These are phyloP conservation scores for Kentomonas sorsogonicus DNA, from an alignment of 208 protist species.

Conservation along the genomic window DNA sequence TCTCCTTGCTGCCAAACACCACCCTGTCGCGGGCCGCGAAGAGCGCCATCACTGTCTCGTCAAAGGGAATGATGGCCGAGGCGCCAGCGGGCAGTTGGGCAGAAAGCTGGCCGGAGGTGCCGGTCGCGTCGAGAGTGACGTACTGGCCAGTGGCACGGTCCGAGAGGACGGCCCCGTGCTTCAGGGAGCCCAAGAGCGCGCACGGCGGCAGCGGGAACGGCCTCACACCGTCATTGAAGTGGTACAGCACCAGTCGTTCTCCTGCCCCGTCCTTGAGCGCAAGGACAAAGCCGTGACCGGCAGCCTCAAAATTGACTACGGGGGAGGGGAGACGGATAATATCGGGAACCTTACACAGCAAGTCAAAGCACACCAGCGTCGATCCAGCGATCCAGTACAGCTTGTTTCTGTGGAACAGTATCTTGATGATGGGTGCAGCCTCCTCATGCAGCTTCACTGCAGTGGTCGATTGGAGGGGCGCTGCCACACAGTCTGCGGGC, in stretches of 20 bases:
- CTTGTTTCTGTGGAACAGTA: constrained; percentile 59
- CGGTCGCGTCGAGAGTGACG: too few species aligned
- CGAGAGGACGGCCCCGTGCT: constrained; percentile 26
- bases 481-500: constrained; percentile 19
- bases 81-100: too few species aligned
- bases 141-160: too few species aligned
- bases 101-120: too few species aligned
- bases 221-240: constrained; percentile 57
- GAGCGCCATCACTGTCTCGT: too few species aligned
- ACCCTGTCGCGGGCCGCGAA: constrained; percentile 6
- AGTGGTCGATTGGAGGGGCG: constrained; percentile 10
- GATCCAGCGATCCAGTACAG: constrained; percentile 32
- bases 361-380: constrained; percentile 41
- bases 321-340: constrained; percentile 25
- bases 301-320: constrained; percentile 32
- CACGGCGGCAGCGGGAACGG: constrained; percentile 9
- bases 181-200: constrained; percentile 38
- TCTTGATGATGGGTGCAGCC: too few species aligned
- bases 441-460: too few species aligned
- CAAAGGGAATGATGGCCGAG: too few species aligned
- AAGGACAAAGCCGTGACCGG: constrained; percentile 74
- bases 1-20: too few species aligned
- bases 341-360: constrained; percentile 41
- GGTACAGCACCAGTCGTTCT: constrained; percentile 44
- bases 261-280: constrained; percentile 16